Conservation (phyloP, 106 monocot species). For the Dioscorea alata region DNA sequence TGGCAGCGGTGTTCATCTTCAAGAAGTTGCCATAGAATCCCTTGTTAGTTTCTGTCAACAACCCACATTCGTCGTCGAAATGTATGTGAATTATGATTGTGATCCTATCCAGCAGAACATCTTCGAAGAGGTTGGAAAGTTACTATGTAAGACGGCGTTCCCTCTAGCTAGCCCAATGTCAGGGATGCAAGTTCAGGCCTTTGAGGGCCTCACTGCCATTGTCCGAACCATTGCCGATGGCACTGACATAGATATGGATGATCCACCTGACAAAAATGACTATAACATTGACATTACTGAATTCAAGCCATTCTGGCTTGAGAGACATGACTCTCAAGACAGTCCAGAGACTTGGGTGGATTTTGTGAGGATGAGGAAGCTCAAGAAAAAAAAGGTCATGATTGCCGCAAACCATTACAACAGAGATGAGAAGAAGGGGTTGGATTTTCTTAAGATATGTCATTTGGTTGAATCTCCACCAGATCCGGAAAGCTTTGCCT, state of each 20-base stretch:
- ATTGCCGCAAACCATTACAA: slow-evolving; percentile 87
- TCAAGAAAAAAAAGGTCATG: slow-evolving; percentile 57
- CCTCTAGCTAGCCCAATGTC: slow-evolving; percentile 37
- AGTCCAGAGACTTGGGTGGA: slow-evolving; percentile 51
- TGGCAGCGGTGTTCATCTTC: slow-evolving; percentile 28
- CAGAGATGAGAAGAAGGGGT: slow-evolving; percentile 76
- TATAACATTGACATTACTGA: slow-evolving; percentile 47
- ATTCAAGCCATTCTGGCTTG: slow-evolving; percentile 61
- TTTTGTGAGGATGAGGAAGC: slow-evolving; percentile 65
- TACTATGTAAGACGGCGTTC: slow-evolving; percentile 76
- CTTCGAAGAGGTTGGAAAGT: slow-evolving; percentile 60
- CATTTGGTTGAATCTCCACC: slow-evolving; percentile 50
- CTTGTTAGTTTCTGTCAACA: slow-evolving; percentile 74
- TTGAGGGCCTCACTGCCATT: slow-evolving; percentile 58
- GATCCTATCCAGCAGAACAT: slow-evolving; percentile 56
- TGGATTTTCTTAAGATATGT: slow-evolving; percentile 49
- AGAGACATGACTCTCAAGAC: slow-evolving; percentile 20
- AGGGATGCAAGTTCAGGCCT: slow-evolving; percentile 67
- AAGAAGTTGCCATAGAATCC: slow-evolving; percentile 85
- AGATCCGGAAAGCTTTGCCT: slow-evolving; percentile 48
- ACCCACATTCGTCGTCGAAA: slow-evolving; percentile 64
- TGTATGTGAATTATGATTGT: slow-evolving; percentile 92
- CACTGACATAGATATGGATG: slow-evolving; percentile 28
- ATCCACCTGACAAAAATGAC: slow-evolving; percentile 5
- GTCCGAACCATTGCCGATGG: slow-evolving; percentile 61